Base-by-base conservation (phyloP, 805 yeast species). In the Starmerella tilneyi region DNA sequence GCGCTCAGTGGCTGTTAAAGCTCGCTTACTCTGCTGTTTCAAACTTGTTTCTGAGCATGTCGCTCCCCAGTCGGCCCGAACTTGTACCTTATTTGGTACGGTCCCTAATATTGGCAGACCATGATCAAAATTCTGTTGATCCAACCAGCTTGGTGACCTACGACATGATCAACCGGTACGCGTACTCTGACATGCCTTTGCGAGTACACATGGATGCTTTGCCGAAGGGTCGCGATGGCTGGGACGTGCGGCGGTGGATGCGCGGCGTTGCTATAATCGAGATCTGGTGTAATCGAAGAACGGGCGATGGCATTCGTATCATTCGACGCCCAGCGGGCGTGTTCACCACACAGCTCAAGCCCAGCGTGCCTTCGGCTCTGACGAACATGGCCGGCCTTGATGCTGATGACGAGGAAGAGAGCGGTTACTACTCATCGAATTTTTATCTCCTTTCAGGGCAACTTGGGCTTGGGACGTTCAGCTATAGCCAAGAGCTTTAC, bases 301-400 rank as follows among this genome's bases (percentile, higher is more conserved):
- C 68, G 13, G 88, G 88, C 0, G 68, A 70, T 11, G 68, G 80
- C 5, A 48, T 54, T 33, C 35, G 79, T 1, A 59, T 73, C 2
- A 62, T 79, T 1, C 65, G 92, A 51, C 67, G 84, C 36, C 83
- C 94, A 0, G 78, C 88, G 0, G 84, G 86, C 0, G 69, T 74
- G 0, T 16, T 51, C 11, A 48, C 56, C 28, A 41, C 49, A 5
- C 32, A 21, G 13, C 24, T 51, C 37, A 40, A 35, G 21, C 57
- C 59, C 2, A 44, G 48, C 11, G 19, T 41, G 3, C 24, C 32
- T 12, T 40, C 33, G 4, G 36, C 36, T 7, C 19, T n/a, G 9
- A 9, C 32, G 12, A 22, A 5, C 7, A 28, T 12, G 9, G 21
- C 35, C 12, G 37, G 29, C 13, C 13, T 35, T n/a, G 41, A 41